Base-by-base conservation (phyloP, 2,329 filamentous ascomycete species). In the Penicillium janthinellum region DNA sequence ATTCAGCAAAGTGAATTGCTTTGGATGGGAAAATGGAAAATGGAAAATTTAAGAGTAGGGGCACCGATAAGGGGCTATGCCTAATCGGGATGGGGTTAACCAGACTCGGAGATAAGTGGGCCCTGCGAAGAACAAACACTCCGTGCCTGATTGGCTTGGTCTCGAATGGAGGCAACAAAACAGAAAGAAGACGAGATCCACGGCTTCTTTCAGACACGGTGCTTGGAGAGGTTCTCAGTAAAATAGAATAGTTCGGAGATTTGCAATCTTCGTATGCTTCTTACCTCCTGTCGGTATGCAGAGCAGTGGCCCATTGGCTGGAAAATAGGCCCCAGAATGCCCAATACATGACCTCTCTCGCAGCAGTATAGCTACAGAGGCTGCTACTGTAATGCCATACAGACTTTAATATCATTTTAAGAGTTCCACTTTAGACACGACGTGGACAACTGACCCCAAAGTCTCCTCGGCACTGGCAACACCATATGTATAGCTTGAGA, bases 21-120 rank as follows among this genome's bases (percentile, higher is more conserved):
- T 31, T 31, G 25, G 25, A 31, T 44, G 37, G 51, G 51, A 53
- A 53, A 53, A 42, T 53, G 51, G 51, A 53, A 53, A 53, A 42
- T 53, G 37, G 51, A 53, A 53, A 53, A 42, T 53, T 53, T 42
- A 53, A 53, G 12, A 15, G 39, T 53, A 39, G 37, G 51, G 14
- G 25, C 37, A 10, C 49, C 14, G 38, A 53, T 53, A 42, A 34
- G 51, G 51, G 5, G 51, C 44, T 53, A 53, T 20, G 38, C 51
- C 51, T 53, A 53, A 53, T 14, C 6, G n/a, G 51, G 51, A 8
- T 7, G 35, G 25, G 25, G 1, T 15, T 41, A 53, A 35, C 51
- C 38, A 0, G 1, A 41, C 34, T 20, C 0, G 38, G 51, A 7
- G 14, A 14, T 31, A 34, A 31, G 11, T n/a, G 51, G 51, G 39